Evolutionary conservation across 768 basidiomycete genomes (phyloP).

Genomic region (Auricularia sp.): DNA sequence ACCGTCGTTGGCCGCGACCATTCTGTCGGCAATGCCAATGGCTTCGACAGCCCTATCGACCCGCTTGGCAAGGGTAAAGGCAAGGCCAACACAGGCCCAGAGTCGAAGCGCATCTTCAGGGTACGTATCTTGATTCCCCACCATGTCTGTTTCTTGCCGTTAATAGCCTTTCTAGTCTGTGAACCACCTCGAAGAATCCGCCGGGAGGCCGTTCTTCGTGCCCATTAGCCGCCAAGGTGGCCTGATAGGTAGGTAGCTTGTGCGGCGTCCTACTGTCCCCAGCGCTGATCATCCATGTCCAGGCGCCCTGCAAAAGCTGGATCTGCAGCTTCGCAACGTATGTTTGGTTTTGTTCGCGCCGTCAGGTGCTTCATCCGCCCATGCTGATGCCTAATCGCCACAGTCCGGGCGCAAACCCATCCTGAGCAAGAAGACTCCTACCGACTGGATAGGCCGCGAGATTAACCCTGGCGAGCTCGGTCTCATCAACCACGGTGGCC

Average conservation of each 20-base stretch:
- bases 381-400: background rate
- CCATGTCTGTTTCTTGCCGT: background rate
- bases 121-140: background rate
- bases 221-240: constrained; percentile 50
- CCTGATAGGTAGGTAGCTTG: constrained; percentile 41
- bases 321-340: constrained; percentile 49
- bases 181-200: constrained; percentile 26
- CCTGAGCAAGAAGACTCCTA: constrained; percentile 59
- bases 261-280: background rate
- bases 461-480: constrained; percentile 65
- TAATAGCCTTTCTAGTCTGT: background rate
- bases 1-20: constrained; percentile 9
- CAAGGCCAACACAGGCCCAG: background rate
- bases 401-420: constrained; percentile 50
- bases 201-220: constrained; percentile 60
- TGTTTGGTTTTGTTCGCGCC: constrained; percentile 2
- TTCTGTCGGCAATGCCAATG: background rate
- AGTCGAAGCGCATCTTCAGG: background rate
- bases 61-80: background rate
- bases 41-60: background rate
- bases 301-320: constrained; percentile 45
- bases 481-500: constrained; percentile 50
- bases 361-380: constrained; percentile 6
- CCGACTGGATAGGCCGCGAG: constrained; percentile 62
- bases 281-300: background rate